phyloP scores from a whole-genome alignment of 2,329 filamentous ascomycete species.

The Nigrograna mackinnonii region DNA sequence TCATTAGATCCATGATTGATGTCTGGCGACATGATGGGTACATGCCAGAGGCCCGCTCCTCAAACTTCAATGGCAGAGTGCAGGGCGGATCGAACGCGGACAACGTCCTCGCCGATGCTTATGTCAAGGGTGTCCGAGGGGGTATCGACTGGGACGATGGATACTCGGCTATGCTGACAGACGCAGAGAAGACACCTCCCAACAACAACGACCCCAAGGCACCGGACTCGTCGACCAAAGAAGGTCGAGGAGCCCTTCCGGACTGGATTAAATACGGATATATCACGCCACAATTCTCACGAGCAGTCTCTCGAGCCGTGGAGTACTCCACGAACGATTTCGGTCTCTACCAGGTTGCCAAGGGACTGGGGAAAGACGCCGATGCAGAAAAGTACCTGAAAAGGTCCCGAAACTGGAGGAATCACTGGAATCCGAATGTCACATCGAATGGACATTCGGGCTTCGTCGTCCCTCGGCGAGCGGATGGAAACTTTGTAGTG shows the following conservation, averaged over 20 bases:
- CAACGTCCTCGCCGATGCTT: conserved; percentile 73
- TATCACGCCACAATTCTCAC: conserved; percentile 64
- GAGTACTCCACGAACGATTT: conserved; percentile 75
- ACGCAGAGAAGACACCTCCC: conserved; percentile 66
- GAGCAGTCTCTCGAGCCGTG: conserved; percentile 66
- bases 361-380: conserved; percentile 54
- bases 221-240: conserved; percentile 64
- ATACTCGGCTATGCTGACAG: conserved; percentile 63
- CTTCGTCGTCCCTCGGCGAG: conserved; percentile 66
- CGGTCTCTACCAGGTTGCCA: conserved; percentile 66
- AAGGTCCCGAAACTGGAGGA: conserved; percentile 70
- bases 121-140: conserved; percentile 68
- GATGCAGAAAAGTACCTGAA: conserved; percentile 64
- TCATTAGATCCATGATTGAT: conserved; percentile 69
- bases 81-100: conserved; percentile 74
- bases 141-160: conserved; percentile 62
- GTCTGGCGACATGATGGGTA: conserved; percentile 68
- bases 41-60: conserved; percentile 68
- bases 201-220: conserved; percentile 62
- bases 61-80: conserved; percentile 69
- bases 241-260: conserved; percentile 69
- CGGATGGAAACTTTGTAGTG: conserved; percentile 52
- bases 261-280: conserved; percentile 70
- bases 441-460: conserved; percentile 64
- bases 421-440: conserved; percentile 68